Base-by-base conservation (phyloP, 805 yeast genomes). In the Saccharomyces paradoxus region DNA sequence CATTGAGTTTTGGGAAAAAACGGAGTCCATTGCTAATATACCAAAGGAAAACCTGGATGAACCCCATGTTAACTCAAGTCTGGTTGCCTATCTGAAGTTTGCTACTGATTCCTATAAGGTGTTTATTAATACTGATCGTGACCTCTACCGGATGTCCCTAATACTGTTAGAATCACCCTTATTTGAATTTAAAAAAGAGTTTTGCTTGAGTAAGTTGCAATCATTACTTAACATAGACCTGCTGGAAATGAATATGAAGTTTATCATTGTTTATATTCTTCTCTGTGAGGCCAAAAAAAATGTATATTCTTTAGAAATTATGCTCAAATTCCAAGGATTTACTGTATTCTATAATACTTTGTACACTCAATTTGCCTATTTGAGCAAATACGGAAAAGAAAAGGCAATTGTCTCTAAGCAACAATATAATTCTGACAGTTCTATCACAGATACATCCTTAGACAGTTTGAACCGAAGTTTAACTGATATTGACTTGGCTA, bases 291-390 rank as follows among this genome's bases (percentile, higher is more conserved):
- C 79, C 14, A 74, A 77, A 54, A 61, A 65, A 41, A 74, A 80
- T 59, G 60, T 72, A 3, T 61, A 71, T 4, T 70, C 81, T 0
- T 60, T 81, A 46, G 77, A 74, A 46, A 67, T 75, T 41, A 64
- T 84, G 58, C 72, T 77, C 49, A 79, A 81, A 48, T 82, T 72
- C 58, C 77, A 77, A 48, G 86, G 86, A 0, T 78, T 81, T 52
- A 68, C 68, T 37, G 77, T 77, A 0, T 60, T 84, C 10, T 70
- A 78, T 57, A 67, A 67, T 46, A 69, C 73, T 6, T 59, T 81
- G 9, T 74, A 78, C 52, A 62, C 69, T 4, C 65, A 65, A 29
- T 69, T 69, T 54, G 72, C 72, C 24, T 69, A 68, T 52, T 52
- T 69, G 48, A 61, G 59, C 53, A 66, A 64, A 46, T 69, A 69